Evolutionary conservation across 768 basidiomycete genomes (phyloP).

Genomic region (Amylocystis lapponica): DNA sequence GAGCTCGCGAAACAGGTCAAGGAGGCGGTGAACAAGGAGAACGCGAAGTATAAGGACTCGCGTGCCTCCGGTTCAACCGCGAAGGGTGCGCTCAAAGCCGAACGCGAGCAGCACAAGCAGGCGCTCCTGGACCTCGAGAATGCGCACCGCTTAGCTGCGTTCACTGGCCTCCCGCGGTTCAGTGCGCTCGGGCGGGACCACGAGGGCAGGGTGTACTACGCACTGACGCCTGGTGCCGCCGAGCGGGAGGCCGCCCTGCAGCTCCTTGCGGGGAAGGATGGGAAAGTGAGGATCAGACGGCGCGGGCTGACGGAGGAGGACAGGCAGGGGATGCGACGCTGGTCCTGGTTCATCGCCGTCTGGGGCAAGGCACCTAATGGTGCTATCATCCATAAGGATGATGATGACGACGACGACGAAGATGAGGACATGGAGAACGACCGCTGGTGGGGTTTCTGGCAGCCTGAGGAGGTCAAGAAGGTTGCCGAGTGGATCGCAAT

Average conservation of each 20-base stretch:
- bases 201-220: slow-evolving; percentile 66
- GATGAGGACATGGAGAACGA: slow-evolving; percentile 36
- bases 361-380: slow-evolving; percentile 53
- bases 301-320: slow-evolving; percentile 38
- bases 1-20: slow-evolving; percentile 45
- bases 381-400: slow-evolving; percentile 18
- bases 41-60: slow-evolving; percentile 50
- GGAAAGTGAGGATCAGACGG: slow-evolving; percentile 34
- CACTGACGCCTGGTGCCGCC: slow-evolving; percentile 49
- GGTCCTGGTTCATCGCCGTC: slow-evolving; percentile 77
- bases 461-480: slow-evolving; percentile 57
- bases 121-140: slow-evolving; percentile 47
- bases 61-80: slow-evolving; percentile 26
- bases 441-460: slow-evolving; percentile 75
- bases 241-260: slow-evolving; percentile 47
- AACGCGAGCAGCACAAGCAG: slow-evolving; percentile 43
- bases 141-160: slow-evolving; percentile 43
- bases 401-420: slow-evolving; percentile 17
- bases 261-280: slow-evolving; percentile 24
- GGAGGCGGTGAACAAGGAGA: slow-evolving; percentile 51
- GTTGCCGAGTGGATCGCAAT: slow-evolving; percentile 60
- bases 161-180: slow-evolving; percentile 48
- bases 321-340: slow-evolving; percentile 47
- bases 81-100: slow-evolving; percentile 5
- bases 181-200: slow-evolving; percentile 59